Base-by-base conservation (phyloP, 305 asterid species). In the Fraxinus ornus region DNA sequence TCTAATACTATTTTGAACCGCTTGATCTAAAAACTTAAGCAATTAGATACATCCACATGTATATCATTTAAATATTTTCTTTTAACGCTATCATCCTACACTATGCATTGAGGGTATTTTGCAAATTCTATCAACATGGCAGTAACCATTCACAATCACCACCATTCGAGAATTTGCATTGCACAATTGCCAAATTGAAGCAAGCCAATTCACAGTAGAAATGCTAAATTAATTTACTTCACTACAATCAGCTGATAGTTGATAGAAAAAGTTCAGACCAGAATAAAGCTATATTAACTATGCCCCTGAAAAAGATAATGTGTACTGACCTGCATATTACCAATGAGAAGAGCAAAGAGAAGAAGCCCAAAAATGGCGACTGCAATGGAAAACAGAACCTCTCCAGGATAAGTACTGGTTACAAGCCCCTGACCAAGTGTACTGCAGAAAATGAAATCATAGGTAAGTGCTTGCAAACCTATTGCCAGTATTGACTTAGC, bases 381-480 rank as follows among this genome's bases (percentile, higher is more conserved):
- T 78, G 97, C 89, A 74, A 96, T 96, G 7, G 98, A 94, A 84
- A 96, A 96, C 70, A 96, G 79, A 80, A 94, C 93, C 83, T 96
- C 99, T 82, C 93, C 91, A 8, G 98, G 95, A 87, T 94, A 96
- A 41, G 99, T 96, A 84, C 99, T 94, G 71, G 99, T 93, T 77
- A 84, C 80, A 44, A 96, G 99, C 87, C 98, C 98, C 89, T 96
- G 99, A 75, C 98, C 99, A 79, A 96, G 95, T 76, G 99, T 94
- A 85, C 99, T 96, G 92, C 83, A 78, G 33, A 82, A 44, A 82
- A 66, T 77, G 73, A 83, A 74, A 79, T 21, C 71, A 1, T 19
- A 83, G 32, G 77, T 21, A 37, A 49, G 81, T 81, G 33, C 13
- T 73, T 3, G 62, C 73, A 57, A 36, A 33, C 35, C 64, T 21